phyloP scores from a whole-genome alignment of 139 green algal species.

The Chlamydomonas sp. region DNA sequence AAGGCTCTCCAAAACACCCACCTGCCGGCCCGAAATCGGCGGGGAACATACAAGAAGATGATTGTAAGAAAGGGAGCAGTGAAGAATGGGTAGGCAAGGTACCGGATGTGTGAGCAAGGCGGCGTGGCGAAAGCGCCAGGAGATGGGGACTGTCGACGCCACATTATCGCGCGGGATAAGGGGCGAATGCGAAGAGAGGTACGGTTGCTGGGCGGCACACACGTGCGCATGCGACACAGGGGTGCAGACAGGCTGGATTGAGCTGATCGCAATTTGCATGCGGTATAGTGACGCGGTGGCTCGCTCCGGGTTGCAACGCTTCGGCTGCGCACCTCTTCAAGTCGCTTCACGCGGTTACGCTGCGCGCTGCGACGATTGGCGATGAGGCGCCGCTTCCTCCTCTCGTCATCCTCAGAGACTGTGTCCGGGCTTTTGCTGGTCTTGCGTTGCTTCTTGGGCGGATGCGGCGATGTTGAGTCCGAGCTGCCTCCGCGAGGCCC shows the following conservation, averaged over 20 bases:
- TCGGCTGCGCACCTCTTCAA: conserved; percentile 12
- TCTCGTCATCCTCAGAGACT: conserved; percentile 15
- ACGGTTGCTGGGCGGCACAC: no score
- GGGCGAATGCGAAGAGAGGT: no score
- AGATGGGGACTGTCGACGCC: no score
- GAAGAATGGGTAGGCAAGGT: background rate
- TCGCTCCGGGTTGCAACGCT: background rate
- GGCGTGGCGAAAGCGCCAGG: no score
- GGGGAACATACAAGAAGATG: background rate
- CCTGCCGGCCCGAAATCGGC: background rate
- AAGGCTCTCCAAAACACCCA: conserved; percentile 4
- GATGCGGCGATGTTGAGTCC: background rate
- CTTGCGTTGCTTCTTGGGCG: background rate
- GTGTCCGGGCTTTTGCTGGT: background rate
- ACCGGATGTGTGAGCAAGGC: no score
- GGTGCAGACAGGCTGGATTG: no score
- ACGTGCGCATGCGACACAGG: no score
- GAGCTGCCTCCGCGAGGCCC: background rate
- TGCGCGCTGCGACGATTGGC: conserved; percentile 20
- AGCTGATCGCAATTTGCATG: background rate
- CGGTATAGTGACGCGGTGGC: background rate
- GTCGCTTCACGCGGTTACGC: conserved; percentile 16
- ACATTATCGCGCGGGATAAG: no score
- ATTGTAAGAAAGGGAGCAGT: background rate
- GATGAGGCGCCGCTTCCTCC: background rate